Conservation (phyloP, 140 eudicot genomes). For the Senecio squalidus region DNA sequence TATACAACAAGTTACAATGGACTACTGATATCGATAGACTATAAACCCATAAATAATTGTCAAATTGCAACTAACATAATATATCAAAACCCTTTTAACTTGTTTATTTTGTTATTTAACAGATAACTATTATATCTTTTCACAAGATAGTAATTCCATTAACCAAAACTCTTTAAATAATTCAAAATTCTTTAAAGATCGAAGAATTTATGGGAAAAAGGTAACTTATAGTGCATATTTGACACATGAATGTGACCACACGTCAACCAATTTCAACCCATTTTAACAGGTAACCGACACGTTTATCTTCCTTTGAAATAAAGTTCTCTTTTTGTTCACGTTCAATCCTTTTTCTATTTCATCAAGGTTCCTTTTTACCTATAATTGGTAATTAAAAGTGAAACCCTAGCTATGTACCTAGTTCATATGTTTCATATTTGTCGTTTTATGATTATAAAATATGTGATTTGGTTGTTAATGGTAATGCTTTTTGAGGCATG, state of each 20-base stretch:
- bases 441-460: background rate
- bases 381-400: conserved; percentile 1
- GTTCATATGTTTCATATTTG: background rate
- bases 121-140: no score
- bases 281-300: conserved; percentile 12
- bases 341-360: conserved; percentile 5
- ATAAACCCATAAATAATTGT: no score
- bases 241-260: conserved; percentile 10
- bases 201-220: no score
- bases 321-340: conserved; percentile 9
- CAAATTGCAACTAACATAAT: no score
- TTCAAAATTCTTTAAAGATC: no score
- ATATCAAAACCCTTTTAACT: no score
- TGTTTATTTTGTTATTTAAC: no score
- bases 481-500: conserved; percentile 6
- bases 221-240: background rate
- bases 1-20: no score
- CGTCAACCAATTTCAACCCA: conserved; percentile 4
- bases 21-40: no score
- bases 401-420: conserved; percentile 9
- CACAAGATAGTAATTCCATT: no score
- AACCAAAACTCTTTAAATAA: no score
- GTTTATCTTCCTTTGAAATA: background rate
- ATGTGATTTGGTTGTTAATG: conserved; percentile 5
- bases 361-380: background rate